Conservation (phyloP, 257 asterid species). For the Striga asiatica region DNA sequence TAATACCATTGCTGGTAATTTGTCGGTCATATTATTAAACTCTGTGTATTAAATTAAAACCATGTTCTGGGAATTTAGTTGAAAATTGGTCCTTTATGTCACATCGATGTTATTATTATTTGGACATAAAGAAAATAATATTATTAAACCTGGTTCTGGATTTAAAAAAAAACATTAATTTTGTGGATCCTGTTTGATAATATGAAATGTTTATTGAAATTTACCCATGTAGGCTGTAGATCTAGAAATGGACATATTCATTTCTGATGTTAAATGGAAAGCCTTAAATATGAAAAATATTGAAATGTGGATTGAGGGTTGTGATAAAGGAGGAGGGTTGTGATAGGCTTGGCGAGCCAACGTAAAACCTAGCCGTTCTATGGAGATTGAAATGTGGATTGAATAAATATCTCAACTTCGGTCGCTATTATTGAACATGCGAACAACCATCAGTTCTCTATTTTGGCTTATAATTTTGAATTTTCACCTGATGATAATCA, state of each 20-base stretch:
- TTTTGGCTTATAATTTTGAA: not conserved
- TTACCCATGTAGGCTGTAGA: too few relatives aligned
- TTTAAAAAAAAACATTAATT: not conserved
- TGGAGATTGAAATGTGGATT: not conserved
- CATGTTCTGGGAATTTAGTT: not conserved
- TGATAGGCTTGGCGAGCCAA: too few relatives aligned
- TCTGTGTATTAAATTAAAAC: not conserved
- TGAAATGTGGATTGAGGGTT: too few relatives aligned
- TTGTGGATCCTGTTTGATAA: not conserved
- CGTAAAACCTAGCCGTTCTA: too few relatives aligned
- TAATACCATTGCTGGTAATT: too few relatives aligned
- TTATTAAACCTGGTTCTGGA: not conserved
- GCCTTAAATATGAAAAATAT: not conserved
- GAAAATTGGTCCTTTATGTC: not conserved
- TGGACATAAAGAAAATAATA: not conserved
- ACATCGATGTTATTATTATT: not conserved
- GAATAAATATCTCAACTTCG: not conserved
- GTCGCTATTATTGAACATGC: not conserved
- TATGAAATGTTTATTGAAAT: too few relatives aligned
- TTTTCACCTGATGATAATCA: conserved; percentile 21
- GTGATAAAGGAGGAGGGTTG: too few relatives aligned
- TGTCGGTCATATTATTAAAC: not conserved
- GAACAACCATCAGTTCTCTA: conserved; percentile 1
- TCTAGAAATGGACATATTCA: too few relatives aligned
- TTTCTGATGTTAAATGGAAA: too few relatives aligned